Base-by-base conservation (phyloP, 148 eudicot genomes). In the Fagopyrum esculentum region DNA sequence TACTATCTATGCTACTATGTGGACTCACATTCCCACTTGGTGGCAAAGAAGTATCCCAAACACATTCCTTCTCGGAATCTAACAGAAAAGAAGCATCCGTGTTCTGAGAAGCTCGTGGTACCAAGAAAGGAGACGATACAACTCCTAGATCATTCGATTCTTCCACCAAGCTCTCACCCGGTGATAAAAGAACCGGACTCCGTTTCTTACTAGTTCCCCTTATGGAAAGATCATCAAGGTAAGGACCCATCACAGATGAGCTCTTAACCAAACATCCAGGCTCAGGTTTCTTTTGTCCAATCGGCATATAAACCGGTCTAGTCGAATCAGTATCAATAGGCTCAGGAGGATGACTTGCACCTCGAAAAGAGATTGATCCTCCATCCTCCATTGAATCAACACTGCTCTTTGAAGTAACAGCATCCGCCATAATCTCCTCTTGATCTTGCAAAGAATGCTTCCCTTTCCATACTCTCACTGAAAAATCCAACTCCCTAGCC, bases 1-100 rank as follows among this genome's bases (percentile, higher is more conserved):
- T 61, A 13, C 70, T 75, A 45, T 75, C 77, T n/a, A 75, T 61
- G 45, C 77, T 75, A 47, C 77, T 75, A 17, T 2, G 69, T 75
- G 77, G 77, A 75, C 77, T 75, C 6, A 61, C 77, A 75, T 75
- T 75, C 12, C 71, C 77, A 75, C 77, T 75, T 45, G 77, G 77
- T 16, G 77, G 77, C 77, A 75, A 61, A 9, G 77, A 75, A 45
- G 70, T 45, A 60, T 75, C 77, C 77, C 77, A 75, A 45, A 75
- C 71, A 46, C 77, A 75, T 47, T 75, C 77, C 77, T 75, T 75
- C 59, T 75, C 77, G 10, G 76, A 74, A 59, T 75, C 71, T 4
- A 22, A 12, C 4, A 69, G 69, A 59, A 56, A 69, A 59, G 76
- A 45, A 75, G 52, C 63, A 6, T 75, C 77, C 2, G 77, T 44